Base-by-base conservation (phyloP, 768 basidiomycete genomes). In the Kwoniella mangroviensis region DNA sequence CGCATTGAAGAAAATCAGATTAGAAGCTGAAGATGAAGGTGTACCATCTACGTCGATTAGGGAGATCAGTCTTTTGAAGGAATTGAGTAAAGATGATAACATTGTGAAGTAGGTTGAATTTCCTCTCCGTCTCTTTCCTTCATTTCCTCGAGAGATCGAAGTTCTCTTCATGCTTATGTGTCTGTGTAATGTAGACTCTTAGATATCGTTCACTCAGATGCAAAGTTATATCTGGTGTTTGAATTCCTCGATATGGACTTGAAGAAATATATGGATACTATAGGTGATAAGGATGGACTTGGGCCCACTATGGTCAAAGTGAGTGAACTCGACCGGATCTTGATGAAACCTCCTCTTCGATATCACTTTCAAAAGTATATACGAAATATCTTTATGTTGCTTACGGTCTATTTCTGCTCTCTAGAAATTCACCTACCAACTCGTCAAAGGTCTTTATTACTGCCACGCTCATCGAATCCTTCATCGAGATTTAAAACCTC, bases 1-100 rank as follows among this genome's bases (percentile, higher is more conserved):
- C 61, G 97, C 97, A 24, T 86, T 98, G 74, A 99, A 99, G 89
- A 99, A 99, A 87, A 98, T 99, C 81, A 86, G 97, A 51, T 89
- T 99, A 28, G 97, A 98, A 82, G 94, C 94, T 19, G 97, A 98
- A 84, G 97, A 99, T 80, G 97, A 99, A 83, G 97, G 97, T 57
- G 97, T 99, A 22, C 97, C 97, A 10, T 93, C 91, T 73, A 99
- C 97, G 4, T 95, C 96, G 65, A 99, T 99, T 79, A 89, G 97
- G 62, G 97, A 99, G 86, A 99, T 99, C 84, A 94, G 92, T 85
- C 84, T 99, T 71, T 85, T 99, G 76, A 99, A 98, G 84, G 97
- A 99, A 82, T 87, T 99, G 77, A 83, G 82, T 68, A 93, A 92
- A 83, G 92, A 98, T 82, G 92, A 94, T 43, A 93, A 98, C 81